Evolutionary conservation across 2,329 filamentous ascomycete genomes (phyloP).

Genomic region (Sporothrix phasma): DNA sequence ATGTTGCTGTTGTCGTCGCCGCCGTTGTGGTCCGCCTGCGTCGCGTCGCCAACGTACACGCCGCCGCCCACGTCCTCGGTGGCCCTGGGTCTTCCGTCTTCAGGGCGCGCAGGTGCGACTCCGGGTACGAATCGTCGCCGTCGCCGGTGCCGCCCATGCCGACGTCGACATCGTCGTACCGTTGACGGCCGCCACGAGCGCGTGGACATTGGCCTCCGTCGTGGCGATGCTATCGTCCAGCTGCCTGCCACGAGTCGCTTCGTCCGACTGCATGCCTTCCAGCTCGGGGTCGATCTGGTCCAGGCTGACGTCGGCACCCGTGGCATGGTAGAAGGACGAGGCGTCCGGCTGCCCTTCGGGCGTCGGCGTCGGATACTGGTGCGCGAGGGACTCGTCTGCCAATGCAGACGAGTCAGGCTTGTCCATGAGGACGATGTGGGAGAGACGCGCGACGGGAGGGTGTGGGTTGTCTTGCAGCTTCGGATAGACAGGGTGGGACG

Average conservation of each 20-base stretch:
- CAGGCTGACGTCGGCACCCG: conserved; percentile 13
- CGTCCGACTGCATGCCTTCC: conserved; percentile 18
- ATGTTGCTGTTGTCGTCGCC: conserved; percentile 3
- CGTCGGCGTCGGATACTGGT: conserved; percentile 37
- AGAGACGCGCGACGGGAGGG: background rate
- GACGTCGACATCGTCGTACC: background rate
- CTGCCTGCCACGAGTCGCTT: background rate
- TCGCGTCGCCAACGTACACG: background rate
- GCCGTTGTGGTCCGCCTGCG: background rate
- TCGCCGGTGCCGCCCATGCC: background rate
- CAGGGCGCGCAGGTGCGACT: conserved; percentile 18
- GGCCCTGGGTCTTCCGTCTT: conserved; percentile 15
- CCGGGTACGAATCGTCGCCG: conserved; percentile 16
- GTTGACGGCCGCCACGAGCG: conserved; percentile 3
- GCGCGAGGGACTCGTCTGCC: conserved; percentile 29
- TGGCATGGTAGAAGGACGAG: conserved; percentile 32
- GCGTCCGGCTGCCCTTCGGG: conserved; percentile 36
- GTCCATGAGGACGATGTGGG: conserved; percentile 20
- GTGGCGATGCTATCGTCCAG: conserved; percentile 1
- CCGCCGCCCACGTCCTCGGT: background rate
- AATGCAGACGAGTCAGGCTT: conserved; percentile 28
- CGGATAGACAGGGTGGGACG: background rate
- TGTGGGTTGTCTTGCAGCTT: background rate
- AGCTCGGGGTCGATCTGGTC: conserved; percentile 26
- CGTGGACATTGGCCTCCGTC: conserved; percentile 12